These are phyloP conservation scores for Phytophthora kernoviae DNA, from an alignment of 352 stramenopile genomes.

Conservation along the genomic window DNA sequence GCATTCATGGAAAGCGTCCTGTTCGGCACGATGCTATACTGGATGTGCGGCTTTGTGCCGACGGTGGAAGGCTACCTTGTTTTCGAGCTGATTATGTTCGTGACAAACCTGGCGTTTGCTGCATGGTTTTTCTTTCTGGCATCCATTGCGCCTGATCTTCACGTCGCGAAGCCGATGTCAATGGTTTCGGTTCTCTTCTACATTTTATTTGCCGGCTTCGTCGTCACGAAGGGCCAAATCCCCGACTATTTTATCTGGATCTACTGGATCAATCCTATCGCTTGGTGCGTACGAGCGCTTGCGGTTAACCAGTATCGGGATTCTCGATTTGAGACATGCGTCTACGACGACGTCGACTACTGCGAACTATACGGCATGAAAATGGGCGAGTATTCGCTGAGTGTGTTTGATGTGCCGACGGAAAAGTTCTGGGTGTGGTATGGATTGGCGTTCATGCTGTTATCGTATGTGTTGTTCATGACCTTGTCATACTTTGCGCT, in stretches of 20 bases:
- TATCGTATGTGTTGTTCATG: neutral
- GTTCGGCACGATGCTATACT: conserved; percentile 55
- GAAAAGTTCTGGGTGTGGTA: neutral
- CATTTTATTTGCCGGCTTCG: neutral
- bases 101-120: conserved; percentile 22
- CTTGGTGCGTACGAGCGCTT: neutral
- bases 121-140: conserved; percentile 1
- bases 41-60: conserved; percentile 1
- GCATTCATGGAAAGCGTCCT: conserved; percentile 46
- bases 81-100: conserved; percentile 23
- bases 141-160: neutral
- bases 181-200: neutral
- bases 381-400: neutral
- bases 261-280: neutral
- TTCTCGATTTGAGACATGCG: neutral
- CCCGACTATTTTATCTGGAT: neutral
- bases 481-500: neutral
- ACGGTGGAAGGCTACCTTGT: neutral
- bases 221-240: neutral
- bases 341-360: neutral
- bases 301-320: neutral
- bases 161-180: neutral
- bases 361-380: neutral
- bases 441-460: neutral
- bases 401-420: neutral